Base-by-base conservation (phyloP, 1,139 yeast species). In the Nakaseomyces glabratus region DNA sequence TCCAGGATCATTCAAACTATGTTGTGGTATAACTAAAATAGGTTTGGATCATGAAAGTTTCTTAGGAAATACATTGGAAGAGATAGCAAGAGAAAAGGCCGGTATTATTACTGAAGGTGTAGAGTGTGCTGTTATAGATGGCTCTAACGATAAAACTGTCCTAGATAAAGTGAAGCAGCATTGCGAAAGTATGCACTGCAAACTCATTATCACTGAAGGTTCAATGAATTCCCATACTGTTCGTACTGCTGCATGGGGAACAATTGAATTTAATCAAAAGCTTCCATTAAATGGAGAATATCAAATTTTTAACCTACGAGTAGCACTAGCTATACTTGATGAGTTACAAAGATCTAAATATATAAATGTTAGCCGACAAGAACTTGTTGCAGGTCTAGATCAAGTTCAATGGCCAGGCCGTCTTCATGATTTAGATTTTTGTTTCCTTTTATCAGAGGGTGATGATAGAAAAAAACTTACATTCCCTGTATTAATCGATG, bases 31-130 rank as follows among this genome's bases (percentile, higher is more conserved):
- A 24, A 76, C 95, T 8, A 85, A 84, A 52, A 78, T 88, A 16
- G 93, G 90, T 0, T 52, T 82, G 35, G 97, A 88, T 52, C 97
- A 88, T 54, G 86, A 84, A 49, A 62, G 65, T 10, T 66, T 86
- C 33, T 59, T 88, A 25, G 97, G 97, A 0, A 54, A 65, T 21
- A 72, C 81, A 0, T 47, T 85, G 19, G 48, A 53, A 2, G 69
- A 71, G 35, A 85, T 88, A 21, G 94, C 95, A 0, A 35, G 37
- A 12, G 81, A 85, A 47, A 88, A 88, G 55, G 93, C 90, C 0
- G 96, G 97, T 0, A 85, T 88, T 9, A 70, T 85, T 35, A 82
- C 84, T 44, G 37, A 48, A 0, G 62, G 63, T 0, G 68, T 74
- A 0, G 78, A 85, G 0, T 47, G 39, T 35, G 74, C 81, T 44